phyloP scores from a whole-genome alignment of 75 land plant genomes.

The Gnetum montanum region DNA sequence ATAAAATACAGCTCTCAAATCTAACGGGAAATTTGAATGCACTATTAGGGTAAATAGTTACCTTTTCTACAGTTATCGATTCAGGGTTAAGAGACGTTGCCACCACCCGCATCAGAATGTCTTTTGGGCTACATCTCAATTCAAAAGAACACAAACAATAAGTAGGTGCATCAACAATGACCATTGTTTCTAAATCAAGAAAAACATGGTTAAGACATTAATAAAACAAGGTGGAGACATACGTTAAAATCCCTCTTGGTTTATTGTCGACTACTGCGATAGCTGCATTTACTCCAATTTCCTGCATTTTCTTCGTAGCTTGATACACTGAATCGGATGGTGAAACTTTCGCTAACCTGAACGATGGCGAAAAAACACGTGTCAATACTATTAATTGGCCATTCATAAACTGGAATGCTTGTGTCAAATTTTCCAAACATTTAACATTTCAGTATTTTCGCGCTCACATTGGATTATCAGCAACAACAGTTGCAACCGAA shows the following conservation, averaged over 20 bases:
- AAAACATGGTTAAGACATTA: not conserved
- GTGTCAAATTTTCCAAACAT: not conserved
- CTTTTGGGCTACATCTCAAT: slow-evolving; percentile 63
- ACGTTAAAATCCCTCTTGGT: slow-evolving; percentile 89
- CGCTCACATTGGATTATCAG: slow-evolving; percentile 75
- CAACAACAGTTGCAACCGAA: slow-evolving; percentile 62
- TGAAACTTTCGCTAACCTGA: slow-evolving; percentile 62
- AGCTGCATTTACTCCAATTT: slow-evolving; percentile 56
- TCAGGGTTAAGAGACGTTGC: slow-evolving; percentile 65
- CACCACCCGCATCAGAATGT: slow-evolving; percentile 86
- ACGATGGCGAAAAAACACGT: slow-evolving; percentile 2
- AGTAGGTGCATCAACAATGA: not conserved
- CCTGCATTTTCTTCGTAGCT: slow-evolving; percentile 85
- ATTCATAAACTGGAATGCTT: not conserved
- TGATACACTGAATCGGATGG: slow-evolving; percentile 67
- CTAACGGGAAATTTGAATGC: no score
- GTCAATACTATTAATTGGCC: not conserved
- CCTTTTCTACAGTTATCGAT: slow-evolving; percentile 81
- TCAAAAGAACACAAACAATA: not conserved
- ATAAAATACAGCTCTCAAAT: no score
- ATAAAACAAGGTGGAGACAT: not conserved
- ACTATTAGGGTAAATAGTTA: slow-evolving; percentile 11
- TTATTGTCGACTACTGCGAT: slow-evolving; percentile 62
- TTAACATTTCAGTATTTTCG: slow-evolving; percentile 12
- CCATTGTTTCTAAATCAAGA: not conserved